A percentile compares a stretch with the other conserved stretches of the same genome.
Evolutionary conservation across 2,329 filamentous ascomycete genomes (phyloP).

Genomic region (Colletotrichum sp.): DNA sequence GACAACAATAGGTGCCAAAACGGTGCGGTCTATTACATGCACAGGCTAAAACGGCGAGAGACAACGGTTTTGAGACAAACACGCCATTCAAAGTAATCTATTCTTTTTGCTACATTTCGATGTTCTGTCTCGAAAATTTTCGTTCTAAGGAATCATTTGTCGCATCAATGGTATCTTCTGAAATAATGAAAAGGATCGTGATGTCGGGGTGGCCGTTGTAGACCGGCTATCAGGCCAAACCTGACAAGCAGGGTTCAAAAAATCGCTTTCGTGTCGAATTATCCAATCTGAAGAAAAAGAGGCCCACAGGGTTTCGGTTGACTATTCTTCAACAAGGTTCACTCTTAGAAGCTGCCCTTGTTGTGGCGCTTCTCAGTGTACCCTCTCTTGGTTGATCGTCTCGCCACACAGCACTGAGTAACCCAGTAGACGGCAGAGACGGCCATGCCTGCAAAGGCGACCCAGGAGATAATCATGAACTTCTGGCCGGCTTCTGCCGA

Average conservation of each 20-base stretch:
- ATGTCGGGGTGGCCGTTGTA: background rate
- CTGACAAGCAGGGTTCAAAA: background rate
- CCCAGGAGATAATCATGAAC: conserved; percentile 53
- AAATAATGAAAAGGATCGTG: background rate
- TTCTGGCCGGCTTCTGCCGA: conserved; percentile 45
- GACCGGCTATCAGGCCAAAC: background rate
- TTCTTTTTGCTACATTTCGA: background rate
- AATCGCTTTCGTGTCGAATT: background rate
- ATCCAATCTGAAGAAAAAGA: background rate
- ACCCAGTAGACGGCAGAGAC: conserved; percentile 45
- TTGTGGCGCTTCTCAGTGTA: conserved; percentile 19
- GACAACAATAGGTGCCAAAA: background rate
- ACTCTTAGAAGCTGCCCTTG: conserved; percentile 29
- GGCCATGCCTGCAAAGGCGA: conserved; percentile 50
- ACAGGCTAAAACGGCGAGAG: background rate
- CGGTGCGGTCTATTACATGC: background rate
- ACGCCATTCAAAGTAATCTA: background rate
- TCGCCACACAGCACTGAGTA: conserved; percentile 33
- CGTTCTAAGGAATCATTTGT: background rate
- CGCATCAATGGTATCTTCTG: conserved; percentile 11
- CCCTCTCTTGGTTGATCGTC: conserved; percentile 28
- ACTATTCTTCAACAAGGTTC: background rate
- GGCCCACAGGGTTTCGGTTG: background rate
- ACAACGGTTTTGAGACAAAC: background rate
- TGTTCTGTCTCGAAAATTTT: background rate